These are phyloP conservation scores for Diversispora epigaea DNA, from an alignment of 192 early-diverging fungal species.

Conservation along the genomic window DNA sequence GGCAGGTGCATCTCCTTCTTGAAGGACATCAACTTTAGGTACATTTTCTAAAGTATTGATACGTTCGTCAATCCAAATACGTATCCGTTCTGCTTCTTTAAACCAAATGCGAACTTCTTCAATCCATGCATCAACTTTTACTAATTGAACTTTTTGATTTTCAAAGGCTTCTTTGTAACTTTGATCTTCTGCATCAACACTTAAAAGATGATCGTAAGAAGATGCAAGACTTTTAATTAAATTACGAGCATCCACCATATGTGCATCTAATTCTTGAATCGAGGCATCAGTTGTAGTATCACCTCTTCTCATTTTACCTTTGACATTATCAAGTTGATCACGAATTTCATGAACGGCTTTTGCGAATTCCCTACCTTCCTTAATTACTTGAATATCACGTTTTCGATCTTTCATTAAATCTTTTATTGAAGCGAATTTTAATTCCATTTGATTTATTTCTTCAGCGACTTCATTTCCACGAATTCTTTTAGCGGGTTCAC, in stretches of 20 bases:
- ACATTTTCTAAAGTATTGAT: constrained; percentile 35
- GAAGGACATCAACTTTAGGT: constrained; percentile 31
- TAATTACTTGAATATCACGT: neutral
- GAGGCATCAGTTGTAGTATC: constrained; percentile 31
- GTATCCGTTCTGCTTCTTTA: constrained; percentile 46
- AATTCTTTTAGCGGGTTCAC: constrained; percentile 12
- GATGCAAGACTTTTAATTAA: neutral
- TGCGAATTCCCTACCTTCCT: constrained; percentile 29
- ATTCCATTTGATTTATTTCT: constrained; percentile 8
- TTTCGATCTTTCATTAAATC: constrained; percentile 23
- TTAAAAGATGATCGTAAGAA: constrained; percentile 5
- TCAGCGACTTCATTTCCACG: constrained; percentile 6
- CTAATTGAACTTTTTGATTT: neutral
- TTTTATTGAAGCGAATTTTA: constrained; percentile 11
- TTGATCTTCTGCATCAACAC: neutral
- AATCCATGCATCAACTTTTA: constrained; percentile 19
- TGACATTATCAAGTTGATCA: constrained; percentile 27
- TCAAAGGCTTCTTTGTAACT: constrained; percentile 9
- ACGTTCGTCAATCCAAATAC: constrained; percentile 41
- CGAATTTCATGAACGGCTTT: constrained; percentile 8
- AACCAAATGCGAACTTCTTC: constrained; percentile 46
- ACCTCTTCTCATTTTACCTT: constrained; percentile 22
- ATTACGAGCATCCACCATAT: constrained; percentile 15
- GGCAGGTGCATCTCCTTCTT: constrained; percentile 20
- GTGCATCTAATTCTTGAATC: constrained; percentile 27